phyloP scores from a whole-genome alignment of 345 rosid species.

The Ricinus communis region DNA sequence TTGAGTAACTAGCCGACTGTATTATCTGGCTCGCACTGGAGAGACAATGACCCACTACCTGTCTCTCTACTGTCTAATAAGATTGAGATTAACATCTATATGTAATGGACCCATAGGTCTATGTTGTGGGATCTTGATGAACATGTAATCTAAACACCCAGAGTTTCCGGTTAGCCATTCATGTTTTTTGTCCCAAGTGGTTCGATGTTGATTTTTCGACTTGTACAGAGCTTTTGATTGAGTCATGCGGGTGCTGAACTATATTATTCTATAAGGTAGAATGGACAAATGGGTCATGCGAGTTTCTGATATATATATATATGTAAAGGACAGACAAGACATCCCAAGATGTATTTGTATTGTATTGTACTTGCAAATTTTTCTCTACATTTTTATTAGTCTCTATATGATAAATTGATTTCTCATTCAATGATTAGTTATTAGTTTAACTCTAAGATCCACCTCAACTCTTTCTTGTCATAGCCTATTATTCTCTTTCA shows the following conservation, averaged over 20 bases:
- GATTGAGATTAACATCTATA: neutral
- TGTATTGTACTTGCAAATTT: no score
- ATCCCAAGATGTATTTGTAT: no score
- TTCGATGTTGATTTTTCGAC: neutral
- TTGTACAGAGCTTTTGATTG: no score
- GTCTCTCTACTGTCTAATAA: neutral
- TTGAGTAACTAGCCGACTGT: conserved; percentile 7
- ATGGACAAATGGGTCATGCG: no score
- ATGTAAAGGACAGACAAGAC: no score
- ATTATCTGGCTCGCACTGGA: conserved; percentile 33
- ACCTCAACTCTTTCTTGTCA: neutral
- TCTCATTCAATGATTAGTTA: neutral
- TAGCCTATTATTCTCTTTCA: neutral
- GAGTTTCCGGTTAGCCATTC: conserved; percentile 9
- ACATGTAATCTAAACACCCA: neutral
- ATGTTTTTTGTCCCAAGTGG: neutral
- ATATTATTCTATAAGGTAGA: no score
- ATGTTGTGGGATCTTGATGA: neutral
- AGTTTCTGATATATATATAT: no score
- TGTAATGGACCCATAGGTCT: conserved; percentile 8
- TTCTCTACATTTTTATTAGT: no score
- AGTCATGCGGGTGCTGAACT: no score
- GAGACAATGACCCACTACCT: conserved; percentile 26
- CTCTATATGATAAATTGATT: no score
- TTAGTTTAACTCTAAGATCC: no score